Evolutionary conservation across 257 asterid species (phyloP), one percentile per base, ranked within the genome.

Genomic region (Pogostemon cablin): DNA sequence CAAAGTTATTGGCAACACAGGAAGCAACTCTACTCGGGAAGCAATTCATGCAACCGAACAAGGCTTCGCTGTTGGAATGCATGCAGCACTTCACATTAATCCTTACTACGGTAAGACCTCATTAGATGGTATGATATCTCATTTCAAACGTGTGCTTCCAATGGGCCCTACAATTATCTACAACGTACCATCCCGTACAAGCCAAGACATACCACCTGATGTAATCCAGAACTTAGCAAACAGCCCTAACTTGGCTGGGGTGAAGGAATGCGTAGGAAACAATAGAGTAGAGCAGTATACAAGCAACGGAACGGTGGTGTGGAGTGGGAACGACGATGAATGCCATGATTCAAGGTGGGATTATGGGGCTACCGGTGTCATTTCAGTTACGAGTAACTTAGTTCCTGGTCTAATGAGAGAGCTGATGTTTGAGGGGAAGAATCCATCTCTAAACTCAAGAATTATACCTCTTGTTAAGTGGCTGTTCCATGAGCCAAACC

Each of bases 21-120:
- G 98, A 62, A 88, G 96, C 81, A 90, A 92, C 91, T 90, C 97
- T 5, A 88, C 97, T 17, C 81, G 88, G 50, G 98, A 92, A 80
- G 98, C 98, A 59, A 84, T 86, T 41, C 96, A 90, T 34, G 98
- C 98, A 41, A 85, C 96, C 0, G 97, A 92, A 73, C 98, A 90
- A 55, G 98, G 98, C 49, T 92, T 90, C 77, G 97, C 91, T 4
- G 97, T 92, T 20, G 98, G 98, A 72, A 92, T 92, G 98, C 96
- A 86, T 20, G 96, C 89, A 3, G 96, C 98, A 41, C 96, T 91
- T 61, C 98, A 89, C 67, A 89, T 91, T 34, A 92, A 88, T 73
- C 98, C 98, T 62, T 92, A 92, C 77, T 90, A 92, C 6, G 98
- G 98, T 15, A 90, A 90, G 68, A 90, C 98, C 62, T 92, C 97